Base-by-base conservation (phyloP, 2,329 filamentous ascomycete species). In the Escovopsis sp. region DNA sequence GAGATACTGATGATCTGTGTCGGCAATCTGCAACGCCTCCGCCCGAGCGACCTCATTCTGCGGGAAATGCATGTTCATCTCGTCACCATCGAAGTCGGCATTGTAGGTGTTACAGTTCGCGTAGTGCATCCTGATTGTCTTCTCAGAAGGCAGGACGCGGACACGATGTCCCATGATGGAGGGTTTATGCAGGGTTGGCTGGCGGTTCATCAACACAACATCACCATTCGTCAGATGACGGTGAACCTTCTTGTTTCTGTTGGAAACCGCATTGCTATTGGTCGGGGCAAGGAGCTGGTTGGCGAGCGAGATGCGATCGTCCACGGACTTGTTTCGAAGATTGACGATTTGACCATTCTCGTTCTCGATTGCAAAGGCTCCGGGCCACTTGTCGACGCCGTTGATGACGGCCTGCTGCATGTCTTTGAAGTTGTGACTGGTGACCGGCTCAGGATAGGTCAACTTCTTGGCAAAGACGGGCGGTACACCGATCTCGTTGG, bases 61-160 rank as follows among this genome's bases (percentile, higher is more conserved):
- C 1, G 91, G 91, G 56, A 98, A 96, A 64, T 98, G 91, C 88
- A 98, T 93, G 61, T 98, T 98, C 91, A 98, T 98, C 63, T 98
- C 91, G 59, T 98, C 91, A 61, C 91, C 91, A 56, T 98, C 93
- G 57, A 98, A 98, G 71, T 98, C 91, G 30, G 91, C 91, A 54
- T 98, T 98, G 70, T 98, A 98, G 1, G 91, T 95, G 57, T 98
- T 98, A 62, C 91, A 96, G 61, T 98, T 98, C 54, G 91, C 89
- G 64, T 98, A 98, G 67, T 98, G 91, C 89, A 98, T 96, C 51
- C 91, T 87, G 59, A 98, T 88, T 0, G 91, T 96, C 65, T 94
- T 94, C 61, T 98, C 93, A 33, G 87, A 88, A 0, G 86, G 85
- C 15, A 98, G 67, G 6, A 98, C 89, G 46, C 88, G 78, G 41